phyloP scores from a whole-genome alignment of 1,284 basidiomycete genomes.

The Marasmius fiardii region DNA sequence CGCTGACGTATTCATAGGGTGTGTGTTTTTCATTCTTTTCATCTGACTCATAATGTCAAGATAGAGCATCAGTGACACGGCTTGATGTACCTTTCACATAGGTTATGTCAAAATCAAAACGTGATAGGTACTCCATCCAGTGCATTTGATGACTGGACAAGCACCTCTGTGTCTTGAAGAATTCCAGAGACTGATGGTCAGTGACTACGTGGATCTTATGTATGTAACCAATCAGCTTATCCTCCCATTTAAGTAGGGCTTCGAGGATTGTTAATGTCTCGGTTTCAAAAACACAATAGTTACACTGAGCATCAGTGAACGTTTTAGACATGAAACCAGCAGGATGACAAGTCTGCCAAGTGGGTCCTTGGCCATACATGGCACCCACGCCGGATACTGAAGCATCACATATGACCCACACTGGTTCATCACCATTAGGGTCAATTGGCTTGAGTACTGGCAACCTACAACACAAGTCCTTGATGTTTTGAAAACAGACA shows the following conservation, averaged over 20 bases:
- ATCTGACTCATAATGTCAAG: slow-evolving; percentile 10
- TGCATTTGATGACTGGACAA: background rate
- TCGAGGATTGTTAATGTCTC: slow-evolving; percentile 28
- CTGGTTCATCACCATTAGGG: background rate
- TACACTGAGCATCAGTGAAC: slow-evolving; percentile 32
- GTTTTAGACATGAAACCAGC: no score
- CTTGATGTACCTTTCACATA: slow-evolving; percentile 6
- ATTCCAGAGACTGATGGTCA: slow-evolving; percentile 5
- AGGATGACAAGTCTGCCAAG: no score
- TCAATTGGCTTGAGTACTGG: background rate
- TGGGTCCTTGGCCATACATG: no score
- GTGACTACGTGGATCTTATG: slow-evolving; percentile 8
- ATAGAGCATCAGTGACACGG: slow-evolving; percentile 6
- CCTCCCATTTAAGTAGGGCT: slow-evolving; percentile 26
- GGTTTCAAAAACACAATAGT: slow-evolving; percentile 32
- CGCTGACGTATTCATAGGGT: background rate
- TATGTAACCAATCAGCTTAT: no score
- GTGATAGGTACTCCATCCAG: slow-evolving; percentile 2
- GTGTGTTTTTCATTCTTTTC: background rate
- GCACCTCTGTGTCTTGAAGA: slow-evolving; percentile 8
- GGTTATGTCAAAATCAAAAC: slow-evolving; percentile 9
- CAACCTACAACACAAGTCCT: background rate
- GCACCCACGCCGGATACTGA: no score
- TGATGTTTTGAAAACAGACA: background rate
- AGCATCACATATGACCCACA: slow-evolving; percentile 16